These are phyloP conservation scores for Auriscalpium microsporum DNA, from an alignment of 768 basidiomycete genomes.

Conservation along the genomic window DNA sequence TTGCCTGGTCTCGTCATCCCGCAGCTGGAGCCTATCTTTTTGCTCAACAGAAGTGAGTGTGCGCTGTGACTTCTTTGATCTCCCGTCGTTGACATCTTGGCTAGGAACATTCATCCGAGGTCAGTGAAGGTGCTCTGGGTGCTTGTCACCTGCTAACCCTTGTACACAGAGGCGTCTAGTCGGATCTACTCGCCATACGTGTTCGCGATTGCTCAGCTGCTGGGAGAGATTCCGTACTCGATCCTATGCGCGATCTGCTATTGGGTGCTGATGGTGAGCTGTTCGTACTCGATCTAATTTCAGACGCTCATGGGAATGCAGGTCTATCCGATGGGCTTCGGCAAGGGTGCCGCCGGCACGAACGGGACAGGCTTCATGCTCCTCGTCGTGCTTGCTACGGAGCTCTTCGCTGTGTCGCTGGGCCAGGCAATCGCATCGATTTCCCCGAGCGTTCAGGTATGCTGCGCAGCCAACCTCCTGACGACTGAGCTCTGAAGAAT, in stretches of 20 bases:
- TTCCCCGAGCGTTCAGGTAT: constrained; percentile 57
- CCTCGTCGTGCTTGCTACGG: constrained; percentile 61
- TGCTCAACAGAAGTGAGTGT: constrained; percentile 43
- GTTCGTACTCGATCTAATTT: background rate
- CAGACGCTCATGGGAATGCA: constrained; percentile 4
- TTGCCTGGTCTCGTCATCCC: constrained; percentile 74
- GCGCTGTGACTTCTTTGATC: background rate
- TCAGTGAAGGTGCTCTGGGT: background rate
- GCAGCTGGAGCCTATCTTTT: constrained; percentile 79
- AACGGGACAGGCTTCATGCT: constrained; percentile 70
- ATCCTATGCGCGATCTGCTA: constrained; percentile 64
- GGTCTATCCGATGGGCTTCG: constrained; percentile 63
- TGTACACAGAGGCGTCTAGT: constrained; percentile 58
- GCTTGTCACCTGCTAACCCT: constrained; percentile 18
- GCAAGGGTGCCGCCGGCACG: constrained; percentile 50
- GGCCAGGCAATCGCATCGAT: constrained; percentile 70
- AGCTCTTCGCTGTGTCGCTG: constrained; percentile 65
- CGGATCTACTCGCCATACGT: constrained; percentile 83
- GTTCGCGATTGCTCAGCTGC: constrained; percentile 74
- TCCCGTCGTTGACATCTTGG: background rate
- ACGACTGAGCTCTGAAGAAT: background rate
- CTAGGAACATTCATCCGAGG: constrained; percentile 2
- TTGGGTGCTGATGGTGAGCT: constrained; percentile 63
- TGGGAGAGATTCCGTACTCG: constrained; percentile 78
- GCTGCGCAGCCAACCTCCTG: background rate